These are phyloP conservation scores for Podosphaera xanthii DNA, from an alignment of 2,329 filamentous ascomycete genomes.

Conservation along the genomic window DNA sequence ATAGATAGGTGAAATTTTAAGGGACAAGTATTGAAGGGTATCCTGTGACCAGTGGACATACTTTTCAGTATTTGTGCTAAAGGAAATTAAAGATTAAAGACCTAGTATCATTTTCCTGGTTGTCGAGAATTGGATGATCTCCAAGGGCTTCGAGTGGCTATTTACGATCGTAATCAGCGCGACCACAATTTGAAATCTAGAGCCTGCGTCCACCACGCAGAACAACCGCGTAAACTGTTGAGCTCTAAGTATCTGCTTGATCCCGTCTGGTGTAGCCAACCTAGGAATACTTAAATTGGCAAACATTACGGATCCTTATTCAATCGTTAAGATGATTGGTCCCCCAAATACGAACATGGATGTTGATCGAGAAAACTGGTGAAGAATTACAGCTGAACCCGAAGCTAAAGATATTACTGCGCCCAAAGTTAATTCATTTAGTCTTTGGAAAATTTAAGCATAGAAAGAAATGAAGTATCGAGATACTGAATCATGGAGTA, in stretches of 20 bases:
- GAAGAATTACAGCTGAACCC: too few relatives aligned
- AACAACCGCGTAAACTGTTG: background rate
- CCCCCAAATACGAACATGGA: too few relatives aligned
- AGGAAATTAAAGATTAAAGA: too few relatives aligned
- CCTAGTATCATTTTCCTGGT: too few relatives aligned
- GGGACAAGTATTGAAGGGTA: background rate
- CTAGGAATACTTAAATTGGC: background rate
- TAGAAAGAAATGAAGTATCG: too few relatives aligned
- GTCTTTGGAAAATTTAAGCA: too few relatives aligned
- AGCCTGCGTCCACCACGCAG: background rate
- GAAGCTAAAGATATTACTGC: too few relatives aligned
- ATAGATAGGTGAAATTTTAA: background rate
- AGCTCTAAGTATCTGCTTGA: too few relatives aligned
- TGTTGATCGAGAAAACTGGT: background rate
- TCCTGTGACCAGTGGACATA: background rate
- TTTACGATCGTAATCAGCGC: background rate
- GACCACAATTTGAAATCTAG: background rate
- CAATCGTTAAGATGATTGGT: background rate
- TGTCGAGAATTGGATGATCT: too few relatives aligned
- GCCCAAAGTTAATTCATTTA: too few relatives aligned
- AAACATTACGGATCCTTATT: background rate
- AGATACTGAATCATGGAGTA: too few relatives aligned
- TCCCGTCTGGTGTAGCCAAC: background rate
- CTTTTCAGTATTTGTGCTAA: background rate
- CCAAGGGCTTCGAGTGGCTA: too few relatives aligned